A percentile compares a stretch with the other conserved stretches of the same genome.
Conservation (phyloP, 768 basidiomycete genomes). For the Xerocomus spinulosus region DNA sequence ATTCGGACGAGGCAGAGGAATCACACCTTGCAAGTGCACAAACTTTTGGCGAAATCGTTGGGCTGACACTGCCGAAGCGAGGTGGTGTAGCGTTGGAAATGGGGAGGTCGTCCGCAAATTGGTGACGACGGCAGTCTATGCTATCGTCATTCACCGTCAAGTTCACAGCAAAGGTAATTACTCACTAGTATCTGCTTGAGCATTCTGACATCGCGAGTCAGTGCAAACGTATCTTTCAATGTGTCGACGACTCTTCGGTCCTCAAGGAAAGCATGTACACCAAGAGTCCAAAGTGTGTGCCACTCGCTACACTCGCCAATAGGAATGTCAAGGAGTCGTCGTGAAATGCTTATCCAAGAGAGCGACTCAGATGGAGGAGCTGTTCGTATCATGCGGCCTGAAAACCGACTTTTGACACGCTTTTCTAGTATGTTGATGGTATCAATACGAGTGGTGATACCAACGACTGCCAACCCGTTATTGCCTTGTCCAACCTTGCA, state of each 20-base stretch:
- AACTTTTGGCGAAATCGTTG: slow-evolving; percentile 60
- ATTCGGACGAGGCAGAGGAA: not conserved
- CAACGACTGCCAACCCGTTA: slow-evolving; percentile 80
- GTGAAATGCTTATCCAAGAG: slow-evolving; percentile 49
- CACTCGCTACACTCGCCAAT: slow-evolving; percentile 43
- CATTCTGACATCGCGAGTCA: slow-evolving; percentile 57
- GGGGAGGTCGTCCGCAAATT: slow-evolving; percentile 50
- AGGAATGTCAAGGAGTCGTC: slow-evolving; percentile 37
- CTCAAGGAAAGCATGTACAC: slow-evolving; percentile 53
- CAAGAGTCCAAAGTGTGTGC: slow-evolving; percentile 52
- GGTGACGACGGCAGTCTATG: slow-evolving; percentile 42
- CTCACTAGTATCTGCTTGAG: slow-evolving; percentile 60
- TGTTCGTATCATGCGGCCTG: slow-evolving; percentile 81
- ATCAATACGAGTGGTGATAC: slow-evolving; percentile 82
- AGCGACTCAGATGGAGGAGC: slow-evolving; percentile 50
- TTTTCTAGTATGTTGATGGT: slow-evolving; percentile 90
- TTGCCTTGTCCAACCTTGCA: slow-evolving; percentile 55
- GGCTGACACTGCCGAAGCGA: slow-evolving; percentile 39
- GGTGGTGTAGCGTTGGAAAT: slow-evolving; percentile 42
- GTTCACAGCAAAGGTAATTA: slow-evolving; percentile 3
- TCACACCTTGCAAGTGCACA: slow-evolving; percentile 50
- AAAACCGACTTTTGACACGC: slow-evolving; percentile 95
- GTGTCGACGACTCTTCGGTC: slow-evolving; percentile 42
- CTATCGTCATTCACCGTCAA: slow-evolving; percentile 6
- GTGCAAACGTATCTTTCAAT: slow-evolving; percentile 55